Base-by-base conservation (phyloP, 2,329 filamentous ascomycete species). In the Acrodontium crateriforme region DNA sequence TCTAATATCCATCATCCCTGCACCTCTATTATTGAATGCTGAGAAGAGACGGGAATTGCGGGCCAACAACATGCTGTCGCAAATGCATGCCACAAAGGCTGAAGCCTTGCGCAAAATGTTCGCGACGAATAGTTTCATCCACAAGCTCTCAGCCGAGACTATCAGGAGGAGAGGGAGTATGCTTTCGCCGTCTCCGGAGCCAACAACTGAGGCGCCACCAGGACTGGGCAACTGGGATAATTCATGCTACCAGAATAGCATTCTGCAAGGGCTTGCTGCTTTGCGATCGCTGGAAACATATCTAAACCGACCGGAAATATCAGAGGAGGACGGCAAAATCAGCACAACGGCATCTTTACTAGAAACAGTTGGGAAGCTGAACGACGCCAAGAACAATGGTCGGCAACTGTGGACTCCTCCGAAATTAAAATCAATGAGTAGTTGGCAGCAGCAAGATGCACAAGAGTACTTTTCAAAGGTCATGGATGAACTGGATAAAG, bases 161-260 rank as follows among this genome's bases (percentile, higher is more conserved):
- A 22, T 5, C 8, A 10, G n/a, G 10, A 10, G 49, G 18, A 33
- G 40, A 18, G 32, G 46, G 21, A 46, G 46, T 19, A 34, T 28
- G 13, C 13, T 16, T 9, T 30, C 26, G 38, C 25, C 3, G 44
- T 31, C n/a, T 27, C 30, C 2, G 27, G 34, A 28, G 14, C 11
- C 31, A 3, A 39, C 34, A n/a, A 46, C 45, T 8, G 45, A 52
- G 31, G 52, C 47, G 9, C 62, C 62, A 9, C 49, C 62, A 2
- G 89, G 89, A 0, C 59, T 95, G 29, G 83, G 82, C 7, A 98
- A 98, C 52, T 77, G 75, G 59, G 82, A 92, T 59, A 93, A 94
- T 51, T 93, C 84, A 2, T 95, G 89, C 60, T 98, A 92, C 53
- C 89, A 95, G 55, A 98, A 98, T 54, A 94, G 85, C 49, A 77